phyloP scores from a whole-genome alignment of 768 basidiomycete genomes.

The Sporobolomyces roseus region DNA sequence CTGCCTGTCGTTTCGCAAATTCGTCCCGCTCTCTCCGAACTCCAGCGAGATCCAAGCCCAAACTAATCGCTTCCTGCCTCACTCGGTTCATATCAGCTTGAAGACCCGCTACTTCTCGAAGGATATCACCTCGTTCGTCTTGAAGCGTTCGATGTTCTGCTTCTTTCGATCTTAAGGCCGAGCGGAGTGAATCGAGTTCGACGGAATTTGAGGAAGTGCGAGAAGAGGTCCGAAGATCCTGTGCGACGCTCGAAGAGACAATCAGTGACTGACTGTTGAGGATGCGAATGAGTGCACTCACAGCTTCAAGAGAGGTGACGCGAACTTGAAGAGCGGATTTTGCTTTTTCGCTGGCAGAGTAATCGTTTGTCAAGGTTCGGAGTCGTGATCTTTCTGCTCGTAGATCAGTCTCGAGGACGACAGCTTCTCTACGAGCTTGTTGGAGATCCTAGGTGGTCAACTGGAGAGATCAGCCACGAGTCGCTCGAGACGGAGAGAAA shows the following conservation, averaged over 20 bases:
- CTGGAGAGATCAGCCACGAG: too few species aligned
- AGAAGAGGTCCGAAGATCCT: constrained; percentile 24
- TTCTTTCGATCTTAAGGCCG: constrained; percentile 14
- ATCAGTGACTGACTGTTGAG: not conserved
- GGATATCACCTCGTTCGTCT: constrained; percentile 65
- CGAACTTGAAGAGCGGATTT: constrained; percentile 47
- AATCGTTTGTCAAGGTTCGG: constrained; percentile 62
- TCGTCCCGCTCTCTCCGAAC: constrained; percentile 61
- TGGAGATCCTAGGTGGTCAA: constrained; percentile 54
- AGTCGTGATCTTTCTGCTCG: constrained; percentile 66
- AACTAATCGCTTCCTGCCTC: constrained; percentile 67
- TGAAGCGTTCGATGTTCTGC: constrained; percentile 63
- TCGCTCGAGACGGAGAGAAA: too few species aligned
- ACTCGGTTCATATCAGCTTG: constrained; percentile 74
- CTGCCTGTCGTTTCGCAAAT: constrained; percentile 47
- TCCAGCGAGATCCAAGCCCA: constrained; percentile 70
- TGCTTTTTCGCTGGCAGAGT: constrained; percentile 61
- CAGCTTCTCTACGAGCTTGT: constrained; percentile 54
- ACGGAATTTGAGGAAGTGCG: constrained; percentile 27
- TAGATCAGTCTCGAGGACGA: constrained; percentile 68
- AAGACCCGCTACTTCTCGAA: constrained; percentile 62
- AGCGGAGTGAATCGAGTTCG: constrained; percentile 67
- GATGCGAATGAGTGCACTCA: not conserved
- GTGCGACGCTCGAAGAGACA: not conserved
- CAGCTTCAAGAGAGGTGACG: constrained; percentile 7